These are phyloP conservation scores for Kuraishia borneana DNA, from an alignment of 805 yeast species.

Conservation along the genomic window DNA sequence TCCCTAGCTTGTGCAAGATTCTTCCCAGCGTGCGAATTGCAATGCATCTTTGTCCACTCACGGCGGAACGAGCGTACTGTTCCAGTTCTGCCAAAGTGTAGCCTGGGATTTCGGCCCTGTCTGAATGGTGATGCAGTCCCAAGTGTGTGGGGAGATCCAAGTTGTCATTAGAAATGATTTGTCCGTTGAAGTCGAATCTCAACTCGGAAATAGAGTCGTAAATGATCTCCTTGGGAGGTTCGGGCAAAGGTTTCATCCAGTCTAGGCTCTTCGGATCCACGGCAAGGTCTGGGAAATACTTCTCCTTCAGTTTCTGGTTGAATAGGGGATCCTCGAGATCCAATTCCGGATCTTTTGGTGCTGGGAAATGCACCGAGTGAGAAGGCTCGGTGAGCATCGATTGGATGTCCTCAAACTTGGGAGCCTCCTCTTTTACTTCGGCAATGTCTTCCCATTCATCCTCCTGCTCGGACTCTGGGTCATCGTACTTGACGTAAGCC, in stretches of 20 bases:
- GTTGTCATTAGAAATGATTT: slow-evolving; percentile 41
- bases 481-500: slow-evolving; percentile 18
- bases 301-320: slow-evolving; percentile 66
- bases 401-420: slow-evolving; percentile 34
- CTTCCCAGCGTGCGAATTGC: slow-evolving; percentile 85
- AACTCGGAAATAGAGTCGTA: slow-evolving; percentile 53
- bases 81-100: slow-evolving; percentile 79
- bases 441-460: slow-evolving; percentile 40
- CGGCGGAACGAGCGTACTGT: slow-evolving; percentile 66
- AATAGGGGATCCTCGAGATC: slow-evolving; percentile 74
- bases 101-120: slow-evolving; percentile 83
- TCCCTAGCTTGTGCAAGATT: slow-evolving; percentile 69
- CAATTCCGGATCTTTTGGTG: slow-evolving; percentile 30
- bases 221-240: slow-evolving; percentile 25
- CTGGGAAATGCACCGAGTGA: slow-evolving; percentile 56
- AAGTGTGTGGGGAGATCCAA: slow-evolving; percentile 35
- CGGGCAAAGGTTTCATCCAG: slow-evolving; percentile 73
- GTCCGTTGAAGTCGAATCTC: slow-evolving; percentile 83
- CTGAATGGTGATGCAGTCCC: slow-evolving; percentile 90
- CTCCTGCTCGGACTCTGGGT: background rate
- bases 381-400: slow-evolving; percentile 11
- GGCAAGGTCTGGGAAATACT: slow-evolving; percentile 85
- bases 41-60: slow-evolving; percentile 77
- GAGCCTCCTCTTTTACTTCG: slow-evolving; percentile 30
- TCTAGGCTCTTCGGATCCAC: slow-evolving; percentile 69